phyloP scores from a whole-genome alignment of 1,139 yeast species.

The Candida pseudoviswanathii region DNA sequence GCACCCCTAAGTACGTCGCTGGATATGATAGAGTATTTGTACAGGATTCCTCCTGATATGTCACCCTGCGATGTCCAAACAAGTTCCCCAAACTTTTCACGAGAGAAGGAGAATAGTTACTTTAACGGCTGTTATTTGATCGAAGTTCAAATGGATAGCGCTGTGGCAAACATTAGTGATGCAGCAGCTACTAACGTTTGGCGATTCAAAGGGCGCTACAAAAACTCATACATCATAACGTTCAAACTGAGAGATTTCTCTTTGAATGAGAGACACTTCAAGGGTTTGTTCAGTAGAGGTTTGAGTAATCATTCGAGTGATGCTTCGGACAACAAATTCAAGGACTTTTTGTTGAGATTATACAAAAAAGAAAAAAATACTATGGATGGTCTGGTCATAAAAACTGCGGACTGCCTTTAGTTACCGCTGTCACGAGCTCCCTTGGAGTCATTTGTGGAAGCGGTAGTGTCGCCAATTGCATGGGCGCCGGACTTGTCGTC shows the following conservation, averaged over 20 bases:
- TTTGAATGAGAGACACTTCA: conserved; percentile 10
- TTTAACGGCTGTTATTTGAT: conserved; percentile 1
- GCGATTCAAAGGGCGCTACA: neutral
- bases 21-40: conserved; percentile 10
- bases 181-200: neutral
- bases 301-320: conserved; percentile 4
- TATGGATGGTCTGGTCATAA: neutral
- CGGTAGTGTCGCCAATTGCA: conserved; percentile 19
- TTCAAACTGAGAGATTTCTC: conserved; percentile 6
- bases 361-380: neutral
- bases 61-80: conserved; percentile 18
- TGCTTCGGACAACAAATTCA: conserved; percentile 1
- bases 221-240: neutral
- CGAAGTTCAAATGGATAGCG: neutral
- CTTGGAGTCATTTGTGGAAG: conserved; percentile 39
- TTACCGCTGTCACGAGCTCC: conserved; percentile 37
- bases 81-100: neutral
- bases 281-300: conserved; percentile 3
- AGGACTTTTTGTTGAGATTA: conserved; percentile 1
- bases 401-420: conserved; percentile 13
- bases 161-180: neutral
- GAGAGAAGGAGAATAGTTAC: neutral
- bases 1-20: neutral
- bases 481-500: conserved; percentile 37
- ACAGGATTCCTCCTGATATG: conserved; percentile 18